These are phyloP conservation scores for Malassezia restricta DNA, from an alignment of 1,284 basidiomycete genomes.

Conservation along the genomic window DNA sequence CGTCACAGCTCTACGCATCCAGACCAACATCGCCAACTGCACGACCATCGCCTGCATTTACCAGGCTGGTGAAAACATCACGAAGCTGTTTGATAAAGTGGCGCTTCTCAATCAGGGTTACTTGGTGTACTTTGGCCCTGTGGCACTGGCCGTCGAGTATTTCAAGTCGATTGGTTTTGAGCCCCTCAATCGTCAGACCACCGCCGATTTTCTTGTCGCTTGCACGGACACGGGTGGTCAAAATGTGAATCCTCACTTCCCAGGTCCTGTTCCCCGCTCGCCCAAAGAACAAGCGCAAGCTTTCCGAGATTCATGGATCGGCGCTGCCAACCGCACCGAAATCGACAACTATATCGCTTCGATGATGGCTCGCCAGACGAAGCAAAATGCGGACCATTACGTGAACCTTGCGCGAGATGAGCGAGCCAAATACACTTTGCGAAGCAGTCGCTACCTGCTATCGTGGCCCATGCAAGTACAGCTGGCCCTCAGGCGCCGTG, in stretches of 20 bases:
- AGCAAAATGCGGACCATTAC: constrained; percentile 11
- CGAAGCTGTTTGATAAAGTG: constrained; percentile 45
- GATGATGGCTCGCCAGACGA: constrained; percentile 16
- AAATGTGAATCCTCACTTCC: constrained; percentile 47
- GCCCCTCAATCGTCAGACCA: constrained; percentile 56
- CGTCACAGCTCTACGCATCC: constrained; percentile 44
- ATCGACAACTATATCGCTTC: constrained; percentile 43
- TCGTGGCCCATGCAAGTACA: constrained; percentile 63
- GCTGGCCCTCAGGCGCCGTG: constrained; percentile 51
- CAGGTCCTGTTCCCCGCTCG: constrained; percentile 20
- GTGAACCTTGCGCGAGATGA: constrained; percentile 9
- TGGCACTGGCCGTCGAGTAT: constrained; percentile 61
- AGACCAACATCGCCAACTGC: constrained; percentile 40
- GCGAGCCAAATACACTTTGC: constrained; percentile 13
- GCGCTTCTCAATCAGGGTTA: constrained; percentile 63
- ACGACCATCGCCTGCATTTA: constrained; percentile 48
- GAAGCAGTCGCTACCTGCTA: constrained; percentile 51
- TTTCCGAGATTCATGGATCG: constrained; percentile 20
- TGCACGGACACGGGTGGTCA: constrained; percentile 61
- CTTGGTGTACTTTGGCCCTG: constrained; percentile 68
- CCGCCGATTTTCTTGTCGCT: constrained; percentile 49
- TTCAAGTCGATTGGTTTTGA: constrained; percentile 61
- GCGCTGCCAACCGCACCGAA: constrained; percentile 18
- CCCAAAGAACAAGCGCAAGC: constrained; percentile 20
- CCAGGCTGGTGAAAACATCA: constrained; percentile 55